A percentile compares a stretch with the other conserved stretches of the same genome.
Evolutionary conservation across 176 grass and related monocot genomes (phyloP).

Genomic region (Pharus latifolius): DNA sequence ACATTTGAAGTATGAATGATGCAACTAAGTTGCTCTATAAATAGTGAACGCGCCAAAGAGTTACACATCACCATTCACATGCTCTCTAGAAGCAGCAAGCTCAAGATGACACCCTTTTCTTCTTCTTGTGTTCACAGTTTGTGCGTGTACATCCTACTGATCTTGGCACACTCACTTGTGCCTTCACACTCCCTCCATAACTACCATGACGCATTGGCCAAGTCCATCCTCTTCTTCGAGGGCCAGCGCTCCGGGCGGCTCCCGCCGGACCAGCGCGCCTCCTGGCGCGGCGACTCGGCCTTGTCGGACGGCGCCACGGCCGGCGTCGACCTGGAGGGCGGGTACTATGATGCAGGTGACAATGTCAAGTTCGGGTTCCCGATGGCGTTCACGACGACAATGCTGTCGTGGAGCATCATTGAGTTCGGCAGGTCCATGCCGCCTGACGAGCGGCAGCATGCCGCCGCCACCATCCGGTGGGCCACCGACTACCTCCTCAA

Average conservation of each 20-base stretch:
- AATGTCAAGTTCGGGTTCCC: constrained; percentile 97
- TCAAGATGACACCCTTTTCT: constrained; percentile 9
- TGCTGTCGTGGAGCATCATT: constrained; percentile 79
- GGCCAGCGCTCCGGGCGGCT: constrained; percentile 73
- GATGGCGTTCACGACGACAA: constrained; percentile 89
- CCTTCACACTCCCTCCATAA: constrained; percentile 35
- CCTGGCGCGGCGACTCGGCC: constrained; percentile 70
- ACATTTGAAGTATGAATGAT: background rate
- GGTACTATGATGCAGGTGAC: constrained; percentile 92
- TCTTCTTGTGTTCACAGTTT: background rate
- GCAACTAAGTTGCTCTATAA: constrained; percentile 27
- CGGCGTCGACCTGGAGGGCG: constrained; percentile 64
- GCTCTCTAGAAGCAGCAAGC: constrained; percentile 4
- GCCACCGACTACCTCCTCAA: constrained; percentile 89
- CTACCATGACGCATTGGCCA: constrained; percentile 67
- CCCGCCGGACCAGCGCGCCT: constrained; percentile 40
- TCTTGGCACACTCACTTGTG: background rate
- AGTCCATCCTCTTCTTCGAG: constrained; percentile 90
- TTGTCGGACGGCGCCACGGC: constrained; percentile 47
- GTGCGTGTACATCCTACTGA: constrained; percentile 22
- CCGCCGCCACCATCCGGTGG: constrained; percentile 58
- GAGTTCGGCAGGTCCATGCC: constrained; percentile 82
- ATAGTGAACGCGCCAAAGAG: constrained; percentile 14
- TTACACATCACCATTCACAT: constrained; percentile 5
- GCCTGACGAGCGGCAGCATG: constrained; percentile 36